These are phyloP conservation scores for Persicaria maculosa DNA, from an alignment of 148 eudicot genomes.

Conservation along the genomic window DNA sequence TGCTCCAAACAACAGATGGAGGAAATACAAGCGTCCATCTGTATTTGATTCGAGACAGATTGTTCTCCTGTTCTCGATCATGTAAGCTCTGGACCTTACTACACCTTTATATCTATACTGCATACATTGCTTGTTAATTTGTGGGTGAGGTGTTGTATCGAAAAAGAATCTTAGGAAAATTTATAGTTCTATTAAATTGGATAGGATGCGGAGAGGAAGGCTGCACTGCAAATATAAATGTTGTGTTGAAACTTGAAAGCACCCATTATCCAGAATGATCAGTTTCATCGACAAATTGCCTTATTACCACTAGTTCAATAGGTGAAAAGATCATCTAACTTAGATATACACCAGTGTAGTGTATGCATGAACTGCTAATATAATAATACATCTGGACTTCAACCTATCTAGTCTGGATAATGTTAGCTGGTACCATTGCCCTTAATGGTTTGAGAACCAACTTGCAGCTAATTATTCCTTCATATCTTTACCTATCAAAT, in stretches of 20 bases:
- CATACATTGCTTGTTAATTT: background rate
- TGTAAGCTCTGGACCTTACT: slow-evolving; percentile 43
- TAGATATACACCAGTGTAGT: no score
- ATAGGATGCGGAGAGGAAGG: background rate
- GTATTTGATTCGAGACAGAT: slow-evolving; percentile 76
- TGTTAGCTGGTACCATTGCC: background rate
- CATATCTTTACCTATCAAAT: background rate
- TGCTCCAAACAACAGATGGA: slow-evolving; percentile 43
- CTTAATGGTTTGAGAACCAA: background rate
- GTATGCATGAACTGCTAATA: no score
- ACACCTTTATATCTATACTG: background rate
- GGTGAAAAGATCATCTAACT: background rate
- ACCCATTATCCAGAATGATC: no score
- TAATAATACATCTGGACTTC: no score
- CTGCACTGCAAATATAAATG: background rate
- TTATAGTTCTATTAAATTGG: background rate
- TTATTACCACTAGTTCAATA: background rate
- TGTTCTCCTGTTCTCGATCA: slow-evolving; percentile 66
- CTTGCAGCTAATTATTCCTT: background rate
- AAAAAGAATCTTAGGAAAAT: background rate
- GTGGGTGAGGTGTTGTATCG: no score
- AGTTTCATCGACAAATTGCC: no score
- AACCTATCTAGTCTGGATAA: background rate
- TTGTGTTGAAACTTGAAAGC: background rate
- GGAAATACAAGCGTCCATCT: slow-evolving; percentile 65